Percentiles rank a stretch among this genome's conserved stretches.
Conservation (phyloP, 1,284 basidiomycete genomes). For the Trichosporon asahii region DNA sequence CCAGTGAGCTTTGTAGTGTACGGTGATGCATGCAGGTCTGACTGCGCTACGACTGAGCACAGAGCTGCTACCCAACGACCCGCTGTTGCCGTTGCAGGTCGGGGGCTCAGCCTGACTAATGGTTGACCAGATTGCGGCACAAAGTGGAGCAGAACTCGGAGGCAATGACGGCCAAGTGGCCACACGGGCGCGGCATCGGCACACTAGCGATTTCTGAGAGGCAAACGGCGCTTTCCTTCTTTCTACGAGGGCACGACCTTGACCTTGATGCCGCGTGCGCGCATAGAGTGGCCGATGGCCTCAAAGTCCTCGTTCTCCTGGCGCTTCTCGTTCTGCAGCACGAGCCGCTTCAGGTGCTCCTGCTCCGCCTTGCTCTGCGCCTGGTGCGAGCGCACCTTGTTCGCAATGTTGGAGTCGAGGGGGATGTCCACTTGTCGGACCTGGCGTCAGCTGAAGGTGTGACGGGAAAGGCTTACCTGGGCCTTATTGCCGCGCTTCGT, state of each 20-base stretch:
- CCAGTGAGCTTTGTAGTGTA: not conserved
- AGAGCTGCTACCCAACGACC: too few species aligned
- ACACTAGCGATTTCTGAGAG: too few species aligned
- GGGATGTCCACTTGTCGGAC: slow-evolving; percentile 81
- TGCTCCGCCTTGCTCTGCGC: slow-evolving; percentile 90
- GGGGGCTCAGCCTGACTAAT: too few species aligned
- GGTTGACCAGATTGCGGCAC: too few species aligned
- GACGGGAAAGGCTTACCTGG: slow-evolving; percentile 60
- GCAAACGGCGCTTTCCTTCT: not conserved
- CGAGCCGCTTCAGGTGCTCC: slow-evolving; percentile 89
- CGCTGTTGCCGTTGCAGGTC: too few species aligned
- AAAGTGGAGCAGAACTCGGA: too few species aligned
- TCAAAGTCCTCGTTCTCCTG: slow-evolving; percentile 34
- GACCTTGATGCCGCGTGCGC: slow-evolving; percentile 39
- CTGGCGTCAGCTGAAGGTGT: slow-evolving; percentile 51
- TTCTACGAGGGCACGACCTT: slow-evolving; percentile 29
- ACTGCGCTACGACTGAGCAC: not conserved
- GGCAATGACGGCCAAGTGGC: too few species aligned
- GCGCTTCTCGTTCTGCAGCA: slow-evolving; percentile 54
- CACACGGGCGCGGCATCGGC: too few species aligned
- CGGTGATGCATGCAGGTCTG: not conserved
- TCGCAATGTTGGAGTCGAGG: slow-evolving; percentile 75
- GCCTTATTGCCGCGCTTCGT: slow-evolving; percentile 92
- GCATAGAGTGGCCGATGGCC: slow-evolving; percentile 38
- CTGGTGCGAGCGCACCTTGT: slow-evolving; percentile 84